Evolutionary conservation across 2,329 filamentous ascomycete species (phyloP).

Genomic region (Aspergillus sp.): DNA sequence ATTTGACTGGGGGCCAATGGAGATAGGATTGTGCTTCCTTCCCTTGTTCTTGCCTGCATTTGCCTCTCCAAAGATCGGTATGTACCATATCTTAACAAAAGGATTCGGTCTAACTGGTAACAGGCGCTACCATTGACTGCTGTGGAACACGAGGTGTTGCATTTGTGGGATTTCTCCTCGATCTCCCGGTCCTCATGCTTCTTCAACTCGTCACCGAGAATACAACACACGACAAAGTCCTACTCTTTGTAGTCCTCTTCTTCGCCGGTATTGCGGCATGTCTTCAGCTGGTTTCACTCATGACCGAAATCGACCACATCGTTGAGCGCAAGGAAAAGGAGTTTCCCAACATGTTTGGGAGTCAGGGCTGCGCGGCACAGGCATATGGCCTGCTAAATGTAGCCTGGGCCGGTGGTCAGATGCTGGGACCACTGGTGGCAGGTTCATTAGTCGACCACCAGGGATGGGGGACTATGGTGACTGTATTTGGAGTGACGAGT

Average conservation of each 20-base stretch:
- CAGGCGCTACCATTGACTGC: constrained; percentile 37
- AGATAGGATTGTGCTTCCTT: constrained; percentile 55
- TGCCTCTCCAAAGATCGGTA: constrained; percentile 54
- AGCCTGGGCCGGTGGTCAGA: constrained; percentile 48
- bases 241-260: constrained; percentile 59
- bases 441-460: constrained; percentile 42
- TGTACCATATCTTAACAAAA: constrained; percentile 14
- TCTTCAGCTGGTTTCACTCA: constrained; percentile 58
- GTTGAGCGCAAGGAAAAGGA: constrained; percentile 51
- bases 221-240: constrained; percentile 54
- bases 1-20: constrained; percentile 54
- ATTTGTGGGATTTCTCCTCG: constrained; percentile 50
- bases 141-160: constrained; percentile 61
- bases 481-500: constrained; percentile 46
- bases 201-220: constrained; percentile 60
- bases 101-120: neutral
- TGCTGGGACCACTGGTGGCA: constrained; percentile 49
- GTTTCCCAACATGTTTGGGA: constrained; percentile 47
- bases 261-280: constrained; percentile 55
- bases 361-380: constrained; percentile 53
- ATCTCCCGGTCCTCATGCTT: constrained; percentile 57
- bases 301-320: constrained; percentile 63
- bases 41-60: constrained; percentile 58
- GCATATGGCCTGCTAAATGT: constrained; percentile 55
- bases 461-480: constrained; percentile 53